A percentile compares a stretch with the other conserved stretches of the same genome.
Evolutionary conservation across 1,139 yeast genomes (phyloP).

Genomic region (Suhomyces choctaworum): DNA sequence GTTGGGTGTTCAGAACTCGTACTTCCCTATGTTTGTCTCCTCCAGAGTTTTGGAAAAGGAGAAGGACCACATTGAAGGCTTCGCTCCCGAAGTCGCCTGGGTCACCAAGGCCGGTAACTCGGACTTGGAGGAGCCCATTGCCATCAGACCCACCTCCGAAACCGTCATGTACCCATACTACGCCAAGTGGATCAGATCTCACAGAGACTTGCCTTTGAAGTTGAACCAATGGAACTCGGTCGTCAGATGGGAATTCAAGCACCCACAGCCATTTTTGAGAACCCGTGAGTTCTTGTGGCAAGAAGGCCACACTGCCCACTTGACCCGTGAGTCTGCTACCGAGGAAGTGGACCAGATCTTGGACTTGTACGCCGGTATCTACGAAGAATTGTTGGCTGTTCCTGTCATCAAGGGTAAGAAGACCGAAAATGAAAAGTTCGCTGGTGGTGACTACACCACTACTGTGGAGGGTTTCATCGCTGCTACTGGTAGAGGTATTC

Average conservation of each 20-base stretch:
- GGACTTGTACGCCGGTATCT: conserved; percentile 80
- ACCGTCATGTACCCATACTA: conserved; percentile 99
- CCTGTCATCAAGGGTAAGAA: conserved; percentile 95
- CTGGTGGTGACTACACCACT: conserved; percentile 95
- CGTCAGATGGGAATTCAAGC: conserved; percentile 99
- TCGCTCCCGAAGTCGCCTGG: conserved; percentile 99
- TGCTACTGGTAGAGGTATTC: conserved; percentile 99
- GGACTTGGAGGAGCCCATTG: conserved; percentile 96
- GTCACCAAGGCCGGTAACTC: conserved; percentile 94
- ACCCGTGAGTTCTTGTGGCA: conserved; percentile 99
- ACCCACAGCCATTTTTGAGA: conserved; percentile 98
- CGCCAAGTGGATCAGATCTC: conserved; percentile 98
- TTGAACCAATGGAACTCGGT: conserved; percentile 99
- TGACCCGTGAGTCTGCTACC: conserved; percentile 76
- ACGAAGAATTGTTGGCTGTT: conserved; percentile 91
- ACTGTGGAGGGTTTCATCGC: conserved; percentile 97
- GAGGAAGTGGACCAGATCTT: conserved; percentile 84
- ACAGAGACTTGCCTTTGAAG: conserved; percentile 94
- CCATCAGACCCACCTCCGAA: conserved; percentile 98
- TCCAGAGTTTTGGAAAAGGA: conserved; percentile 90
- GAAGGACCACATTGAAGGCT: conserved; percentile 98
- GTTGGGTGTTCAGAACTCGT: conserved; percentile 90
- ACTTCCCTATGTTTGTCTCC: conserved; percentile 99
- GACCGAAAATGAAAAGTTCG: conserved; percentile 97
- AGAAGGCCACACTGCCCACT: conserved; percentile 98